phyloP scores from a whole-genome alignment of 805 yeast species.

The Ogataea saltuana region DNA sequence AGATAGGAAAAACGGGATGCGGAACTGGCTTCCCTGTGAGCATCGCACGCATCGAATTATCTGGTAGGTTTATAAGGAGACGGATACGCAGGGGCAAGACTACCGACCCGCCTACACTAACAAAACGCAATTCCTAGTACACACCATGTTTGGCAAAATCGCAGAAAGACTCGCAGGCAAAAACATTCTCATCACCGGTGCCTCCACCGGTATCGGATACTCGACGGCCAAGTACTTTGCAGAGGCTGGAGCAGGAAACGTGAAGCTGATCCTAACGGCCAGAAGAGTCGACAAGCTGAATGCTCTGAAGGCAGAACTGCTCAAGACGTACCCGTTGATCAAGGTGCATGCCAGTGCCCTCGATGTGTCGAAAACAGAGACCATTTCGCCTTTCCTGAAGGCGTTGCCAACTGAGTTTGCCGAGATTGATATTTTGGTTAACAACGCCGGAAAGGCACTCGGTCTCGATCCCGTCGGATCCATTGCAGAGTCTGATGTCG shows the following conservation, averaged over 20 bases:
- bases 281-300: conserved; percentile 51
- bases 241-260: conserved; percentile 51
- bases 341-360: conserved; percentile 38
- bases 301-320: conserved; percentile 40
- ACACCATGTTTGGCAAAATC: conserved; percentile 46
- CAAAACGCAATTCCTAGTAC: too few species aligned
- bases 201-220: conserved; percentile 92
- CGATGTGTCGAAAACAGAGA: conserved; percentile 44
- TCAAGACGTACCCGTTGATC: conserved; percentile 36
- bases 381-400: conserved; percentile 46
- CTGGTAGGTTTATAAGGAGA: not conserved
- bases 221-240: conserved; percentile 91
- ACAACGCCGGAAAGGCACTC: conserved; percentile 78
- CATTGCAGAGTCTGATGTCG: conserved; percentile 62
- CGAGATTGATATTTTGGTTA: conserved; percentile 65
- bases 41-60: not conserved
- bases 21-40: conserved; percentile 8
- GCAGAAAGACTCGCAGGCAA: conserved; percentile 81
- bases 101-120: too few species aligned
- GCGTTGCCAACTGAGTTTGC: conserved; percentile 47
- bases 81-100: too few species aligned
- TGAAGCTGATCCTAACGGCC: conserved; percentile 53
- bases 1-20: too few species aligned
- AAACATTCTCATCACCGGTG: conserved; percentile 88
- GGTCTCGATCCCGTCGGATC: conserved; percentile 79